Conservation (phyloP, 306 rosid genomes). For the Cucurbita ficifolia region DNA sequence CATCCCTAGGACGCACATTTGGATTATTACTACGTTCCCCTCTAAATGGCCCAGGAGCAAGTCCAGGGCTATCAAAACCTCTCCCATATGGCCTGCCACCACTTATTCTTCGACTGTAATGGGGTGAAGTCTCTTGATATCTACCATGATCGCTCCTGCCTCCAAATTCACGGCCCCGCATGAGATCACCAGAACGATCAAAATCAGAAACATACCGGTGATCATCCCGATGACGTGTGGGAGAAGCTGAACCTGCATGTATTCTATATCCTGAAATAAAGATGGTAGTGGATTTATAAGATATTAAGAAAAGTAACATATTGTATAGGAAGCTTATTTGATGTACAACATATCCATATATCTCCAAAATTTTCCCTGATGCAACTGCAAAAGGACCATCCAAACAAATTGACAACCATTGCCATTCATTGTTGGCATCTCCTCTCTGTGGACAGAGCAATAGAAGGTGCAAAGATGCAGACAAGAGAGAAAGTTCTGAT, state of each 20-base stretch:
- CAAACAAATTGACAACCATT: slow-evolving; percentile 29
- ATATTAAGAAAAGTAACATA: slow-evolving; percentile 21
- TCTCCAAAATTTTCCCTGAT: slow-evolving; percentile 26
- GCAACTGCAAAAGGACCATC: slow-evolving; percentile 33
- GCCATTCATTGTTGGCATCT: slow-evolving; percentile 35
- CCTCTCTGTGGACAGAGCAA: slow-evolving; percentile 24
- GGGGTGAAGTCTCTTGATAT: slow-evolving; percentile 63
- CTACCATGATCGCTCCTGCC: slow-evolving; percentile 55
- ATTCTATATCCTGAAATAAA: slow-evolving; percentile 87
- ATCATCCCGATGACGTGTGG: slow-evolving; percentile 55
- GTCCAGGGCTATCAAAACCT: slow-evolving; percentile 48
- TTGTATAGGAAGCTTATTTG: slow-evolving; percentile 12
- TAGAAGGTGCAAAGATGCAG: slow-evolving; percentile 12
- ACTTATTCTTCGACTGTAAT: slow-evolving; percentile 47
- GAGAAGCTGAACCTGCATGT: slow-evolving; percentile 84
- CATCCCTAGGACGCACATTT: slow-evolving; percentile 83
- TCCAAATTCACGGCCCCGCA: slow-evolving; percentile 49
- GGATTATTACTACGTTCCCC: slow-evolving; percentile 71
- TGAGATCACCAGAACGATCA: slow-evolving; percentile 24
- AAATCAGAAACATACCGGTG: slow-evolving; percentile 47
- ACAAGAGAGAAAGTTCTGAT: slow-evolving; percentile 21
- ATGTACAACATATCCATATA: slow-evolving; percentile 13
- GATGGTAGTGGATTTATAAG: slow-evolving; percentile 28
- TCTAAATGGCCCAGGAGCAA: slow-evolving; percentile 47
- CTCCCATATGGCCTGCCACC: slow-evolving; percentile 66